phyloP scores from a whole-genome alignment of 2,329 filamentous ascomycete species.

The Calonectria pteridis region DNA sequence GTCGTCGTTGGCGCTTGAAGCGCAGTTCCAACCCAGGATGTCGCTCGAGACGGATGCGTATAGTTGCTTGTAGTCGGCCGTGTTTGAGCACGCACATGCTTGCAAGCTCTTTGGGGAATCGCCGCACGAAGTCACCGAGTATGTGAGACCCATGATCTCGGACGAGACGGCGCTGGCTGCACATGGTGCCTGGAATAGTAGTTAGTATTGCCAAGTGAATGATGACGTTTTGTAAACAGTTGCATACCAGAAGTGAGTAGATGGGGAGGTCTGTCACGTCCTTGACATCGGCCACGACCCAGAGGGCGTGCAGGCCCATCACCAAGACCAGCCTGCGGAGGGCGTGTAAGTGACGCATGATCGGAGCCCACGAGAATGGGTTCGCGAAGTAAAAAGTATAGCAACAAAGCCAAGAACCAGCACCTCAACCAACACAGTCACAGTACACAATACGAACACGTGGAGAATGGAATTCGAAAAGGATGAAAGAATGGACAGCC shows the following conservation, averaged over 20 bases:
- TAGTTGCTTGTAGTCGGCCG: slow-evolving; percentile 55
- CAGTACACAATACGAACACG: slow-evolving; percentile 16
- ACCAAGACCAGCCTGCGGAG: slow-evolving; percentile 23
- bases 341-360: slow-evolving; percentile 39
- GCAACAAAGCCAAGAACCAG: background rate
- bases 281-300: slow-evolving; percentile 45
- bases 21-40: slow-evolving; percentile 57
- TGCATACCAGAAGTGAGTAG: slow-evolving; percentile 56
- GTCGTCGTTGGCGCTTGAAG: slow-evolving; percentile 61
- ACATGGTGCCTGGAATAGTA: slow-evolving; percentile 61
- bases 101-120: slow-evolving; percentile 59
- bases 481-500: slow-evolving; percentile 20
- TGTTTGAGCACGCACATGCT: slow-evolving; percentile 66
- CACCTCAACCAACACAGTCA: slow-evolving; percentile 21
- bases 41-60: slow-evolving; percentile 53
- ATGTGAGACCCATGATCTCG: slow-evolving; percentile 58
- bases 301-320: slow-evolving; percentile 20
- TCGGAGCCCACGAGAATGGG: background rate
- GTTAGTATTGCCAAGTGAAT: slow-evolving; percentile 8
- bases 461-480: slow-evolving; percentile 1
- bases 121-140: slow-evolving; percentile 54
- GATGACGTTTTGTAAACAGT: background rate
- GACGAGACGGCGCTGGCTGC: slow-evolving; percentile 59
- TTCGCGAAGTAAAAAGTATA: background rate
- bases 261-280: slow-evolving; percentile 60